Percentiles rank a stretch among this genome's conserved stretches.
These are phyloP conservation scores for Parafenestella ontariensis DNA, from an alignment of 2,329 filamentous ascomycete genomes.

Conservation along the genomic window DNA sequence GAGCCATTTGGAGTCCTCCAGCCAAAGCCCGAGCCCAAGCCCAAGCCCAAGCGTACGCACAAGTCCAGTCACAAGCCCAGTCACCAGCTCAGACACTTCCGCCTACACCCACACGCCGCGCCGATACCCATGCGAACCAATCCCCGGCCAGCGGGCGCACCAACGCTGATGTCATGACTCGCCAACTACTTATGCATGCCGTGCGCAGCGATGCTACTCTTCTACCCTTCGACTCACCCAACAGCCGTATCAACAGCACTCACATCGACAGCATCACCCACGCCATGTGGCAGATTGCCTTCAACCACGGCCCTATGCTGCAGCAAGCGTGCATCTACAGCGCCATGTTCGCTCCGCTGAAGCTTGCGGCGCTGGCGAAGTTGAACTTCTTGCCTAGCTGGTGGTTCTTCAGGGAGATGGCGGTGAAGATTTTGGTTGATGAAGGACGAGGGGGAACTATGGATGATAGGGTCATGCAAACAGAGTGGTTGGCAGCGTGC, in stretches of 20 bases:
- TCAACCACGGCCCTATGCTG: constrained; percentile 6
- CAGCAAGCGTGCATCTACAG: constrained; percentile 8
- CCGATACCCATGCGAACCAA: background rate
- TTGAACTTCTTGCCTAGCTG: constrained; percentile 30
- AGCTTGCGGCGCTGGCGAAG: constrained; percentile 22
- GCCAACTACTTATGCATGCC: constrained; percentile 1
- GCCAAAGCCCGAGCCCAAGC: background rate
- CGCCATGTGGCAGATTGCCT: constrained; percentile 20
- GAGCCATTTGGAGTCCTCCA: background rate
- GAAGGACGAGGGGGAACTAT: background rate
- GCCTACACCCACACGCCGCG: background rate
- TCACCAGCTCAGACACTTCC: background rate
- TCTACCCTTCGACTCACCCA: background rate
- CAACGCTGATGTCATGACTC: background rate
- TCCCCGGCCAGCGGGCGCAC: background rate
- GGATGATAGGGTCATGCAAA: constrained; percentile 17
- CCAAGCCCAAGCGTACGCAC: background rate
- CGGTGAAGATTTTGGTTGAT: background rate
- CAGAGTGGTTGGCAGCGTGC: constrained; percentile 3
- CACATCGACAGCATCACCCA: constrained; percentile 17
- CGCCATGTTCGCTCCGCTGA: constrained; percentile 13
- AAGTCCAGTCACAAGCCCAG: too few species aligned
- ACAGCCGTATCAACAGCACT: background rate
- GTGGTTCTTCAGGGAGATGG: constrained; percentile 23
- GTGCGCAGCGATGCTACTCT: background rate